Conservation (phyloP, 257 asterid species). For the Catharanthus roseus region DNA sequence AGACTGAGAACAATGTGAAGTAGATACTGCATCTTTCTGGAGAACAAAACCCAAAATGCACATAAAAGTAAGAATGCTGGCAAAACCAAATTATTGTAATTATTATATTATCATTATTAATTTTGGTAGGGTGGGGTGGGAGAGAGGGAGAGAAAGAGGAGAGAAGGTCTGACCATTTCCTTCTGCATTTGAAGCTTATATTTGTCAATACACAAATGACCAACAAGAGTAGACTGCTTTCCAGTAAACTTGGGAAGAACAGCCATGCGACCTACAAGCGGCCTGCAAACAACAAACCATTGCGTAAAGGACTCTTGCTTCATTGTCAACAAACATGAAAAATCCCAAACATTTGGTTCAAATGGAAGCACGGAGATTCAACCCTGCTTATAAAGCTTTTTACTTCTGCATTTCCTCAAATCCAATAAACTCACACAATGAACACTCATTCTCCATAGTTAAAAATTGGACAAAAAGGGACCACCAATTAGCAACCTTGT, state of each 20-base stretch:
- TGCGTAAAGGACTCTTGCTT: neutral
- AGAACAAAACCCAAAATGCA: constrained; percentile 3
- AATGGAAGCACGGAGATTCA: neutral
- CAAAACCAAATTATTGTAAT: too few species aligned
- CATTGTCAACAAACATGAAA: neutral
- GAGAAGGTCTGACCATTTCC: constrained; percentile 42
- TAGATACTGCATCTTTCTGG: constrained; percentile 76
- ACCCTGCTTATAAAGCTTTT: neutral
- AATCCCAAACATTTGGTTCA: neutral
- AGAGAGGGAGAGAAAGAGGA: constrained; percentile 17
- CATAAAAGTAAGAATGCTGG: neutral
- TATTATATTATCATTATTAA: too few species aligned
- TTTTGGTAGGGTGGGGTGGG: neutral
- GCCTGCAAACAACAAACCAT: constrained; percentile 43
- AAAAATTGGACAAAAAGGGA: neutral
- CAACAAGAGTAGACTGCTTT: constrained; percentile 38
- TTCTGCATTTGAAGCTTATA: constrained; percentile 45
- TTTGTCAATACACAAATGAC: constrained; percentile 57
- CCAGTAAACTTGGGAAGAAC: constrained; percentile 34
- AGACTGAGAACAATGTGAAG: constrained; percentile 80
- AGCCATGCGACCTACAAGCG: constrained; percentile 44
- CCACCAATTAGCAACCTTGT: neutral
- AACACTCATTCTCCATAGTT: neutral
- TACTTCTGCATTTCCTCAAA: neutral
- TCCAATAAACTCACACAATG: neutral